Percentiles rank a stretch among this genome's conserved stretches.
Conservation (phyloP, 1,284 basidiomycete species). For the Erythrobasidium hasegawianum region DNA sequence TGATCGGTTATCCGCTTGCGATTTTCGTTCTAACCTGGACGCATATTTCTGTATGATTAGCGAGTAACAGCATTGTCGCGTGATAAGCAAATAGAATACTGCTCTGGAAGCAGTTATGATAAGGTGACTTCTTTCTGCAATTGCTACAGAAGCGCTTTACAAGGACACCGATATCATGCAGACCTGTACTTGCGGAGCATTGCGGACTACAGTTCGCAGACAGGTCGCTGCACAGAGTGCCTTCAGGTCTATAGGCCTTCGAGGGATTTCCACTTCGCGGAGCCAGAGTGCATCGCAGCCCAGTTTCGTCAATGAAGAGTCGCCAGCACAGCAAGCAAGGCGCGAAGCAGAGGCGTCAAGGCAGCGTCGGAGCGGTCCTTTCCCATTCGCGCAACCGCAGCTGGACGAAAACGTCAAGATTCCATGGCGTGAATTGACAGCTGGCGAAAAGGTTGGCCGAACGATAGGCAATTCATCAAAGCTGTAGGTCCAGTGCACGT, state of each 20-base stretch:
- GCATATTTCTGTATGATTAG: no score
- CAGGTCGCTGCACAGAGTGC: background rate
- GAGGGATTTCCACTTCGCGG: background rate
- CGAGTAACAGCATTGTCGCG: no score
- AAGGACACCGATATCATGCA: no score
- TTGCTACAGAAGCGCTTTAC: no score
- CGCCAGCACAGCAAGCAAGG: constrained; percentile 24
- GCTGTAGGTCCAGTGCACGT: constrained; percentile 3
- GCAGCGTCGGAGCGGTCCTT: constrained; percentile 20
- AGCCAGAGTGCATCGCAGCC: constrained; percentile 6
- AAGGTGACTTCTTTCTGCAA: no score
- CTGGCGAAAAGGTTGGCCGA: constrained; percentile 27
- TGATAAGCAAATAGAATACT: no score
- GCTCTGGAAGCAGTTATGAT: no score
- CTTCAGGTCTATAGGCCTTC: background rate
- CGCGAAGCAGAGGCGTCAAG: constrained; percentile 20
- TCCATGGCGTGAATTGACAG: constrained; percentile 28
- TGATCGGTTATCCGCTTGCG: constrained; percentile 12
- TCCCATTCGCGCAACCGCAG: constrained; percentile 23
- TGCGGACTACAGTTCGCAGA: background rate
- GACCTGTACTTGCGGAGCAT: background rate
- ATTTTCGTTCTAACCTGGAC: no score
- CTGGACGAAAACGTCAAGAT: constrained; percentile 9
- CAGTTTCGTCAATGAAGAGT: constrained; percentile 15
- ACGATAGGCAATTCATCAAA: constrained; percentile 31